Evolutionary conservation across 1,284 basidiomycete species (phyloP).

Genomic region (Paramarasmius palmivorus): DNA sequence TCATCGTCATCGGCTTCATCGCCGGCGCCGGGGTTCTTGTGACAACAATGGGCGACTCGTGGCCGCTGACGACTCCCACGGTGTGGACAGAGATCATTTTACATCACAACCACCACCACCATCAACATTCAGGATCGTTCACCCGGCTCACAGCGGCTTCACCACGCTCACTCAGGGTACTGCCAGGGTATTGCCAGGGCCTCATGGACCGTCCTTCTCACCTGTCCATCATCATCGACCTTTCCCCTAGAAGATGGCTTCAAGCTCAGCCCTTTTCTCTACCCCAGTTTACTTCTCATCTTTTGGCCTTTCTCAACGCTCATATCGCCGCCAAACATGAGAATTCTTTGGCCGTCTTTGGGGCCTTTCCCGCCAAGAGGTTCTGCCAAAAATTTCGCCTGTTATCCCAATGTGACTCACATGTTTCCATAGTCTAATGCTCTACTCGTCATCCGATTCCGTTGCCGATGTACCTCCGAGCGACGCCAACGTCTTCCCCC

Average conservation of each 20-base stretch:
- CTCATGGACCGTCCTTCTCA: conserved; percentile 4
- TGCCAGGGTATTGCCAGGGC: too few species aligned
- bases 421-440: conserved; percentile 53
- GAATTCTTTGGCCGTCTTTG: conserved; percentile 91
- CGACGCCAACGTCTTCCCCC: conserved; percentile 81
- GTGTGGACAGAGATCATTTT: not conserved
- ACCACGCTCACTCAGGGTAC: not conserved
- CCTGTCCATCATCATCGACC: conserved; percentile 76
- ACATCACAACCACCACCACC: conserved; percentile 6
- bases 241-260: conserved; percentile 83
- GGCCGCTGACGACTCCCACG: not conserved
- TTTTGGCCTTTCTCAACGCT: conserved; percentile 90
- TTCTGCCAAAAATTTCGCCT: conserved; percentile 27
- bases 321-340: conserved; percentile 91
- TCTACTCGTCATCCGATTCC: conserved; percentile 69
- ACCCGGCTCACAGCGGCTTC: not conserved
- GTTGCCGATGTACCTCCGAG: conserved; percentile 39
- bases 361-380: conserved; percentile 82
- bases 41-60: conserved; percentile 6
- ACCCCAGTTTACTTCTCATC: conserved; percentile 70
- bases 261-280: conserved; percentile 59
- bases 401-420: not conserved
- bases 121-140: not conserved
- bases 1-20: conserved; percentile 7
- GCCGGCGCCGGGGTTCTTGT: conserved; percentile 6